Conservation (phyloP, 345 rosid species). For the Trapa bicornis region DNA sequence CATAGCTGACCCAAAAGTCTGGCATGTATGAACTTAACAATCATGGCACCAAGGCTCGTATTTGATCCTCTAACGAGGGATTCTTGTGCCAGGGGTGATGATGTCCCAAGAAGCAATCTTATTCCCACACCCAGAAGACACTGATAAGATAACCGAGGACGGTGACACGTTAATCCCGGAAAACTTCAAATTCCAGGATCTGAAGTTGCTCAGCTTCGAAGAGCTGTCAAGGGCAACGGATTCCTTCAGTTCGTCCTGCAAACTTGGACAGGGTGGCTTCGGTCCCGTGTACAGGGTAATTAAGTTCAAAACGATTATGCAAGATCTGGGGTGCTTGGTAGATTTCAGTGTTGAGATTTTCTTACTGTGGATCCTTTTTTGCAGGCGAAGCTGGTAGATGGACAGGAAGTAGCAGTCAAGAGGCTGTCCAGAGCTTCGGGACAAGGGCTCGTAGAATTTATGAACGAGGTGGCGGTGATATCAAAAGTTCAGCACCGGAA, state of each 20-base stretch:
- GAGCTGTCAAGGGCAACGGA: conserved; percentile 26
- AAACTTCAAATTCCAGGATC: conserved; percentile 12
- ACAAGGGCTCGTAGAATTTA: conserved; percentile 26
- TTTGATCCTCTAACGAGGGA: neutral
- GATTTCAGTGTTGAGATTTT: neutral
- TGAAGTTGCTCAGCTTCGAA: conserved; percentile 24
- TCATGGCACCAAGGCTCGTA: too few relatives aligned
- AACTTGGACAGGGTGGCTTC: conserved; percentile 33
- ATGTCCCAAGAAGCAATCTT: neutral
- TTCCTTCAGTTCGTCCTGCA: conserved; percentile 13
- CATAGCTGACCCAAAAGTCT: neutral
- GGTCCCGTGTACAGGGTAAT: conserved; percentile 31
- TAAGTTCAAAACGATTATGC: neutral
- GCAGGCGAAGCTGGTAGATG: conserved; percentile 9
- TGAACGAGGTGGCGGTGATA: conserved; percentile 27
- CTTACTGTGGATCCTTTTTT: neutral
- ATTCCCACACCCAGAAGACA: neutral
- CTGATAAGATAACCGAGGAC: neutral
- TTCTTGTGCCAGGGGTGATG: neutral
- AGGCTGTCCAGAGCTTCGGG: conserved; percentile 18
- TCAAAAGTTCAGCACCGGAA: conserved; percentile 28
- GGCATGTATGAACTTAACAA: too few relatives aligned
- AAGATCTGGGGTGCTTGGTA: neutral
- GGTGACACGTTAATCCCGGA: neutral
- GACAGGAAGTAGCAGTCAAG: conserved; percentile 28